phyloP scores from a whole-genome alignment of 1,139 yeast genomes.

The Meyerozyma elateridarum region DNA sequence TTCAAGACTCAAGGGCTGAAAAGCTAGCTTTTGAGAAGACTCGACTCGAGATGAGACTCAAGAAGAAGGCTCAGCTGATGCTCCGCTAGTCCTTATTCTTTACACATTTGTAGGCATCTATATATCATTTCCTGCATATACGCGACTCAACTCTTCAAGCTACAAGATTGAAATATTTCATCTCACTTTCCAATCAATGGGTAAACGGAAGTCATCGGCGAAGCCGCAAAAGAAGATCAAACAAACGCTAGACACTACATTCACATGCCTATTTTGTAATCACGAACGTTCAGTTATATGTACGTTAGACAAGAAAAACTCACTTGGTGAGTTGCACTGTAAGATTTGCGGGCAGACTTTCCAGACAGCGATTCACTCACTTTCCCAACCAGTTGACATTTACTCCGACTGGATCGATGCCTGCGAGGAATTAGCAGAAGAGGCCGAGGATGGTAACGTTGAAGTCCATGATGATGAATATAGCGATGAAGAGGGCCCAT shows the following conservation, averaged over 20 bases:
- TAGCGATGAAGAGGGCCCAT: slow-evolving; percentile 25
- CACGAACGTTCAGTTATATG: slow-evolving; percentile 92
- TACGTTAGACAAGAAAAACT: slow-evolving; percentile 79
- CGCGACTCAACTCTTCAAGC: neutral
- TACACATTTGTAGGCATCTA: no score
- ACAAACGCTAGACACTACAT: slow-evolving; percentile 77
- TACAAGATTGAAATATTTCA: neutral
- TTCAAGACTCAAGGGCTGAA: slow-evolving; percentile 21
- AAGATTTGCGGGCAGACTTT: slow-evolving; percentile 94
- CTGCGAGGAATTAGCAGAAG: slow-evolving; percentile 89
- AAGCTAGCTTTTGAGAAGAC: slow-evolving; percentile 40
- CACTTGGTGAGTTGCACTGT: slow-evolving; percentile 81
- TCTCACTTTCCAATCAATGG: slow-evolving; percentile 37
- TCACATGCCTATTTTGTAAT: slow-evolving; percentile 91
- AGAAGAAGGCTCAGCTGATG: slow-evolving; percentile 40
- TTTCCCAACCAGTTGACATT: slow-evolving; percentile 87
- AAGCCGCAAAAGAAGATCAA: slow-evolving; percentile 78
- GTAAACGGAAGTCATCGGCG: slow-evolving; percentile 87
- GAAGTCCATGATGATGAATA: slow-evolving; percentile 33
- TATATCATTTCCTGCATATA: neutral
- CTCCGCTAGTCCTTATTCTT: no score
- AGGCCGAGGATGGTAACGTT: slow-evolving; percentile 26
- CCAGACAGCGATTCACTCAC: slow-evolving; percentile 80
- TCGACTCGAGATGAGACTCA: slow-evolving; percentile 40
- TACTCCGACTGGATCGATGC: slow-evolving; percentile 99